phyloP scores from a whole-genome alignment of 495 filamentous ascomycete genomes.

The Bombardia bombarda region DNA sequence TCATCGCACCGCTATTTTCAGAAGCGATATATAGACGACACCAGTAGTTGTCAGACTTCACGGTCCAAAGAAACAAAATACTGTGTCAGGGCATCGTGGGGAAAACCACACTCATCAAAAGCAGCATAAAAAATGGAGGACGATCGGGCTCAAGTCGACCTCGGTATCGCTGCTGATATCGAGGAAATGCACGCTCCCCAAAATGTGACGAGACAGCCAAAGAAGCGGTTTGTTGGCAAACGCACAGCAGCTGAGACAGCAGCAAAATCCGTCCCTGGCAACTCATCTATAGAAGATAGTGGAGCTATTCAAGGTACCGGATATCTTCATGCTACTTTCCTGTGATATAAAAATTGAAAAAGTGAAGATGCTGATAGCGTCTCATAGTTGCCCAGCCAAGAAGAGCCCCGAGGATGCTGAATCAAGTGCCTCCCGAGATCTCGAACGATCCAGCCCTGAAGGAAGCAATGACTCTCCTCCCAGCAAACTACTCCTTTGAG shows the following conservation, averaged over 20 bases:
- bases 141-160: conserved; percentile 41
- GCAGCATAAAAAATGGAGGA: conserved; percentile 37
- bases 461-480: conserved; percentile 78
- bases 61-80: neutral
- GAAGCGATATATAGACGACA: too few species aligned
- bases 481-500: conserved; percentile 94
- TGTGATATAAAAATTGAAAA: neutral
- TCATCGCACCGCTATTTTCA: too few species aligned
- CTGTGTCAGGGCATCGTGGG: neutral
- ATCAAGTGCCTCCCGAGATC: conserved; percentile 84
- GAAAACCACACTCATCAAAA: neutral
- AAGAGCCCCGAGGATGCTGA: conserved; percentile 65
- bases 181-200: conserved; percentile 36
- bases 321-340: too few species aligned
- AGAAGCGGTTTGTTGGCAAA: conserved; percentile 73
- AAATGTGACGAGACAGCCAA: conserved; percentile 47
- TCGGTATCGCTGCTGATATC: conserved; percentile 47
- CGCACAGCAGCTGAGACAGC: conserved; percentile 46
- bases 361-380: conserved; percentile 7
- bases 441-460: conserved; percentile 81
- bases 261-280: conserved; percentile 35
- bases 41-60: too few species aligned
- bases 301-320: conserved; percentile 55
- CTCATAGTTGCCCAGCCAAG: conserved; percentile 48
- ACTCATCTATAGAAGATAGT: conserved; percentile 51